These are phyloP conservation scores for Allium sativum DNA, from an alignment of 106 monocot genomes.

Conservation along the genomic window DNA sequence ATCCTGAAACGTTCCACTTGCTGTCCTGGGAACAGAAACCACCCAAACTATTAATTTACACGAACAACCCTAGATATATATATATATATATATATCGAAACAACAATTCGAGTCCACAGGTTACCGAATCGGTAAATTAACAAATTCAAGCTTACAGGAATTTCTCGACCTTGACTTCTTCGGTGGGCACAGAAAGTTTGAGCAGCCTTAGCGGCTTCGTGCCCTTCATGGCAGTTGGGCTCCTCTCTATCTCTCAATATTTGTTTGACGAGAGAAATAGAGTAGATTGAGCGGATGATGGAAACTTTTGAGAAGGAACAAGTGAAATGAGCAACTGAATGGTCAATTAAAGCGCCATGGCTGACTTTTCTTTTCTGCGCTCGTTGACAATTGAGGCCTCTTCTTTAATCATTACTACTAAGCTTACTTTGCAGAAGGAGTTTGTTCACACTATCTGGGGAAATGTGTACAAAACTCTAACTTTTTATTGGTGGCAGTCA, in stretches of 20 bases:
- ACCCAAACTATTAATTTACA: neutral
- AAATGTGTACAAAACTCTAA: no score
- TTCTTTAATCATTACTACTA: no score
- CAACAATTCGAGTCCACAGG: neutral
- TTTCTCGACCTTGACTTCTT: constrained; percentile 70
- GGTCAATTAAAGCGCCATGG: no score
- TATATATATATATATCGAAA: neutral
- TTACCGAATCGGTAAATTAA: neutral
- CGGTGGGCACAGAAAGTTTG: constrained; percentile 51
- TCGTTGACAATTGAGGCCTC: no score
- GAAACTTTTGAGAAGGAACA: no score
- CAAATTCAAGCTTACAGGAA: constrained; percentile 47
- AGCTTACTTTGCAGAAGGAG: no score
- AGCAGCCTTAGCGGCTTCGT: constrained; percentile 50
- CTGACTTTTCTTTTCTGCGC: no score
- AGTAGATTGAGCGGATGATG: no score
- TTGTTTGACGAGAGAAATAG: no score
- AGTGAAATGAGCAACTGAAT: no score
- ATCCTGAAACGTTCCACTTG: constrained; percentile 90
- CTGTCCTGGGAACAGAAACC: constrained; percentile 48
- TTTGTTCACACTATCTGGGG: no score
- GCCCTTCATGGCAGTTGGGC: constrained; percentile 44
- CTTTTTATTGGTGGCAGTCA: no score
- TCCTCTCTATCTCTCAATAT: neutral
- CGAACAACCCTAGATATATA: neutral